Conservation (phyloP, 805 yeast genomes). For the Ogataea trehaloabstinens region DNA sequence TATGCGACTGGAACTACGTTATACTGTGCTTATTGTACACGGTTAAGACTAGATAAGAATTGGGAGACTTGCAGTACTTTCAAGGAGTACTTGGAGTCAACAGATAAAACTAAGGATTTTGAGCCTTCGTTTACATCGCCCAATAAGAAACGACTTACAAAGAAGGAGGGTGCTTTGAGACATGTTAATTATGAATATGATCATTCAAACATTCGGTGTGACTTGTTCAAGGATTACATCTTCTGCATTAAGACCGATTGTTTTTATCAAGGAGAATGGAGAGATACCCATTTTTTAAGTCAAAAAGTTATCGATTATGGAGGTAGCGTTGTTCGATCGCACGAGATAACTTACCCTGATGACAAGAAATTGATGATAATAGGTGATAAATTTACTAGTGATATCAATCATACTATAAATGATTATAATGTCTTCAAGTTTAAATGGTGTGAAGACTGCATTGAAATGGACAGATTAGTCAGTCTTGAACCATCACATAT, state of each 20-base stretch:
- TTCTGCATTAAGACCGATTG: conserved; percentile 59
- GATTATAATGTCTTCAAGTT: conserved; percentile 61
- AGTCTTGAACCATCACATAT: conserved; percentile 63
- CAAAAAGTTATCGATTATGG: conserved; percentile 45
- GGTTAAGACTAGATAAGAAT: conserved; percentile 67
- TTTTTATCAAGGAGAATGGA: conserved; percentile 21
- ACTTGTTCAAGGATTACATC: conserved; percentile 42
- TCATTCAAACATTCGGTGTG: conserved; percentile 2
- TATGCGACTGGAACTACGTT: conserved; percentile 71
- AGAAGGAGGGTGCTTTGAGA: conserved; percentile 14
- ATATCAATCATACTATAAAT: conserved; percentile 37
- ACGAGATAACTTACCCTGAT: conserved; percentile 23
- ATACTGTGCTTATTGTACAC: conserved; percentile 70
- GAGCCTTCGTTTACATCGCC: conserved; percentile 26
- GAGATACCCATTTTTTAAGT: conserved; percentile 36
- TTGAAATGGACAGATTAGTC: conserved; percentile 39
- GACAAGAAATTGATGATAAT: conserved; percentile 29
- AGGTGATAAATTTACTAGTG: conserved; percentile 38
- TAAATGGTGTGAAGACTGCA: conserved; percentile 70
- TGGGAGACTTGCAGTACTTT: conserved; percentile 54
- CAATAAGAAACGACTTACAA: conserved; percentile 20
- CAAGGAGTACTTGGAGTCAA: conserved; percentile 43
- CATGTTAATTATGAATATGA: conserved; percentile 12
- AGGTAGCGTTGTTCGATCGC: conserved; percentile 41
- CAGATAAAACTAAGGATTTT: conserved; percentile 19